Base-by-base conservation (phyloP, 129 eudicot species). In the Centella asiatica region DNA sequence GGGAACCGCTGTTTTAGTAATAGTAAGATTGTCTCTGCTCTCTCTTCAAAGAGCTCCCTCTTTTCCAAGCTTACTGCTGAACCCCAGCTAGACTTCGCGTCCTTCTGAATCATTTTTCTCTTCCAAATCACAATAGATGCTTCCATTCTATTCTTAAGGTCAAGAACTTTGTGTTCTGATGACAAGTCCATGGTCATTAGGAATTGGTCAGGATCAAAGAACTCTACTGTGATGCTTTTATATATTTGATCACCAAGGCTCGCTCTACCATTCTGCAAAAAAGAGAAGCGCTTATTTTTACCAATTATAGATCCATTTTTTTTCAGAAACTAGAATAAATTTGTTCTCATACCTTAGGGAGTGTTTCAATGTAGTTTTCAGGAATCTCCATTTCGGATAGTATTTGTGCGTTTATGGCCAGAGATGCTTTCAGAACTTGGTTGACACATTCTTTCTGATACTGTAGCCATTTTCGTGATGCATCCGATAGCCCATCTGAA, bases 361-460 rank as follows among this genome's bases (percentile, higher is more conserved):
- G 76, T 27, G 70, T 4, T 24, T 72, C 76, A 28, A 72, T 55
- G 65, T 74, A 74, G 46, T 44, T 60, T 14, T 74, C 79, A 5
- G 79, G 79, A 44, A 68, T 68, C 44, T 68, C 79, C 79, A 74
- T 74, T 74, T 74, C 79, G 12, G 74, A 60, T 40, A 74, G 51
- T 19, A 68, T 28, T 46, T 67, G 74, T 20, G 79, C 79, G 45
- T 74, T 74, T 56, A 56, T 56, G 25, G 79, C 74, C 65, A 72
- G 20, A 5, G 78, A 70, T 40, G 78, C 78, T 68, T 68, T 74
- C 22, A 67, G 65, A 15, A 74, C 78, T 58, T 74, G 78, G 69
- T 74, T 74, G 0, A 74, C 78, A 37, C 69, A 63, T 14, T 74
- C 78, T 44, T 74, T 74, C 49, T 74, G 78, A 29, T 57, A 39